Evolutionary conservation across 177 flowering plant genomes (phyloP).

Genomic region (Vitis hybrid): DNA sequence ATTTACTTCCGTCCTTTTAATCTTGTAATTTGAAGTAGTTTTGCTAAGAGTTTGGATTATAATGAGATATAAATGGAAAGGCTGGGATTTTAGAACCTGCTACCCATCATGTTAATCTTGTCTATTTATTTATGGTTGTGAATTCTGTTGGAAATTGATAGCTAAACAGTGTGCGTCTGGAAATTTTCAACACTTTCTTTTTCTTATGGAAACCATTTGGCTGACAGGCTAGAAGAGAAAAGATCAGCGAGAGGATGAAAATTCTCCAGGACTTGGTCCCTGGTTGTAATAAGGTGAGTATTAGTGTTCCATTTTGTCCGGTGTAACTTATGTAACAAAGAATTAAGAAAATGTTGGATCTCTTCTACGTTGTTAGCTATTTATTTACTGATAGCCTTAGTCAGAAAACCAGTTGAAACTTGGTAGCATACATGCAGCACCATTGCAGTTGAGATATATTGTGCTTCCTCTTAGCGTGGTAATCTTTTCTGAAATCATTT

Average conservation of each 20-base stretch:
- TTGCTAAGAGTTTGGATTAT: too few species aligned
- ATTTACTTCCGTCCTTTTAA: conserved; percentile 6
- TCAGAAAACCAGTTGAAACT: too few species aligned
- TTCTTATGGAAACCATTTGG: conserved; percentile 7
- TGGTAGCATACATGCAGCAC: not conserved
- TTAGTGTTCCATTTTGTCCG: not conserved
- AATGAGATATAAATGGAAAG: too few species aligned
- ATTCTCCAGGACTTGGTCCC: conserved; percentile 96
- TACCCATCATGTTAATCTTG: too few species aligned
- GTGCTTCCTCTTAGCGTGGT: not conserved
- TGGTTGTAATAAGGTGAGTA: conserved; percentile 88
- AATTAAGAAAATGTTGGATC: too few species aligned
- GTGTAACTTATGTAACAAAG: too few species aligned
- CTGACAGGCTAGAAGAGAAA: conserved; percentile 94
- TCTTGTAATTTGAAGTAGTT: not conserved
- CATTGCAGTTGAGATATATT: not conserved
- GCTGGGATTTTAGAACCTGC: too few species aligned
- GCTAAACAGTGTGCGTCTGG: not conserved
- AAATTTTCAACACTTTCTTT: not conserved
- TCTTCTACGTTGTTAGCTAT: too few species aligned
- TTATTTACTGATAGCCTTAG: too few species aligned
- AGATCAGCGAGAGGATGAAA: conserved; percentile 98
- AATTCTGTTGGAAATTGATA: not conserved
- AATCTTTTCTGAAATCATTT: not conserved
- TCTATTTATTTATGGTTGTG: not conserved